Evolutionary conservation across 2,329 filamentous ascomycete species (phyloP).

Genomic region (Fusarium fujikuroi): DNA sequence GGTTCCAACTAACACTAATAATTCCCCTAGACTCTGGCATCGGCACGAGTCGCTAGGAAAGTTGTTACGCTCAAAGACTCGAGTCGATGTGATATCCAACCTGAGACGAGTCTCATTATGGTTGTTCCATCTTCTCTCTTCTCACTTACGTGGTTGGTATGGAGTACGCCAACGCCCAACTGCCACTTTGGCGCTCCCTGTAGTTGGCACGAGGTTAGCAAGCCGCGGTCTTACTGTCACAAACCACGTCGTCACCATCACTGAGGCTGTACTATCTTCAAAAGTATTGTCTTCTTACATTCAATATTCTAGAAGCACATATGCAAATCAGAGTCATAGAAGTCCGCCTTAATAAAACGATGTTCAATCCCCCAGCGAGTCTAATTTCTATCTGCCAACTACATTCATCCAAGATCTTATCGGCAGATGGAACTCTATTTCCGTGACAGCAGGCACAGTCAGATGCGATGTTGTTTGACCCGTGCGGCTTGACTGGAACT

Average conservation of each 20-base stretch:
- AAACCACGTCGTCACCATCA: conserved; percentile 90
- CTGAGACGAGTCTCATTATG: not conserved
- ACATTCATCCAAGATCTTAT: not conserved
- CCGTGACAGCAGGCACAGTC: not conserved
- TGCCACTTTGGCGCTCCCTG: conserved; percentile 94
- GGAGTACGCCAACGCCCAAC: conserved; percentile 65
- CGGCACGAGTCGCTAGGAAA: not conserved
- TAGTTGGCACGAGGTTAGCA: conserved; percentile 96
- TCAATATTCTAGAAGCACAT: not conserved
- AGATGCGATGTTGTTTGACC: not conserved
- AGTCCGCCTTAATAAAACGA: too few species aligned
- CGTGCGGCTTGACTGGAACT: not conserved
- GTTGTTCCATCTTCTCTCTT: not conserved
- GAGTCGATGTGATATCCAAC: not conserved
- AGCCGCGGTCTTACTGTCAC: conserved; percentile 92
- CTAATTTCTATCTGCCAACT: not conserved
- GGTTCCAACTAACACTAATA: not conserved
- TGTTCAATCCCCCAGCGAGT: not conserved
- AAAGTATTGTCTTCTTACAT: not conserved
- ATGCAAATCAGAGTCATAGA: not conserved
- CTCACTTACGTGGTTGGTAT: not conserved
- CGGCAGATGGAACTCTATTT: not conserved
- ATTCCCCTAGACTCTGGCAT: not conserved
- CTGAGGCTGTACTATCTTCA: conserved; percentile 32
- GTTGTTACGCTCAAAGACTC: not conserved